Percentiles rank a stretch among this genome's conserved stretches.
phyloP scores from a whole-genome alignment of 2,329 filamentous ascomycete species.

The Aspergillus sp. region DNA sequence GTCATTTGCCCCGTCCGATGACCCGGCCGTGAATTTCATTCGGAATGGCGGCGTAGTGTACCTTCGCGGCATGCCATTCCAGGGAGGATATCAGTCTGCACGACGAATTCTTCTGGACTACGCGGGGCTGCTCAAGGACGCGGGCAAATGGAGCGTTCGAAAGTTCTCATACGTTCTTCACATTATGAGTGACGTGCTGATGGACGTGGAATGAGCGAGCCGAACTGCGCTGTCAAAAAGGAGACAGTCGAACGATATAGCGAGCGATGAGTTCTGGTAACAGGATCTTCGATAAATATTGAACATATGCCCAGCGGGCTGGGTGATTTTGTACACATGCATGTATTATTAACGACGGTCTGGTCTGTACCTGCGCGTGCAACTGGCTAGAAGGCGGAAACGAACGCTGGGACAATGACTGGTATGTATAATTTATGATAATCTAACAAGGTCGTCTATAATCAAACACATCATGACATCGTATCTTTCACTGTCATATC shows the following conservation, averaged over 20 bases:
- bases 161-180: slow-evolving; percentile 54
- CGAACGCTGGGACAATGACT: neutral
- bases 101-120: slow-evolving; percentile 53
- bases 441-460: neutral
- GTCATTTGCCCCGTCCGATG: slow-evolving; percentile 28
- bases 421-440: neutral
- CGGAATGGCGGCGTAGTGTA: slow-evolving; percentile 49
- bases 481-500: too few relatives aligned
- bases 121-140: slow-evolving; percentile 53
- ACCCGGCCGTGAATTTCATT: slow-evolving; percentile 45
- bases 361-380: neutral
- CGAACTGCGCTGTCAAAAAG: neutral
- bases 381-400: neutral
- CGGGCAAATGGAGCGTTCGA: slow-evolving; percentile 52
- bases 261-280: neutral
- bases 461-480: too few relatives aligned
- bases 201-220: slow-evolving; percentile 33
- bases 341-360: neutral
- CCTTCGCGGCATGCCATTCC: slow-evolving; percentile 49
- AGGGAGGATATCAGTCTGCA: slow-evolving; percentile 53
- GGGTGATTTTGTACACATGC: neutral
- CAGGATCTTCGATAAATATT: neutral
- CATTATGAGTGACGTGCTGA: slow-evolving; percentile 54
- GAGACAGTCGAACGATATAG: too few relatives aligned
- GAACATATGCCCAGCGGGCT: neutral